Conservation (phyloP, 2,329 filamentous ascomycete species). For the Phyllosticta citrichinensis region DNA sequence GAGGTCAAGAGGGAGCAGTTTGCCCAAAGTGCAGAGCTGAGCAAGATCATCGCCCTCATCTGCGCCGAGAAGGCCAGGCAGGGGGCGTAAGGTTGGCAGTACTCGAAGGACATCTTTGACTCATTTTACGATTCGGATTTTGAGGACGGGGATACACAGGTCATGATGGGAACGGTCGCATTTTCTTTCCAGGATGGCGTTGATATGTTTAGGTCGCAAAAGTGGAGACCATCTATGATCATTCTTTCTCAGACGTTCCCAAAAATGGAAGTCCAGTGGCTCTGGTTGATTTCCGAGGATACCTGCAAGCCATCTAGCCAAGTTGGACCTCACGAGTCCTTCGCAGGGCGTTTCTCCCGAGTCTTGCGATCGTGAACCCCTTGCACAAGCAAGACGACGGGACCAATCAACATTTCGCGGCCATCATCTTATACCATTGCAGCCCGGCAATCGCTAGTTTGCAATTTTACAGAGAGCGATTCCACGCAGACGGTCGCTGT, state of each 20-base stretch:
- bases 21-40: constrained; percentile 39
- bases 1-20: constrained; percentile 41
- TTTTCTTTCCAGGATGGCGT: neutral
- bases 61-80: constrained; percentile 44
- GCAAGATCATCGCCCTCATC: constrained; percentile 40
- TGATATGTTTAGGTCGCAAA: neutral
- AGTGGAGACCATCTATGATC: neutral
- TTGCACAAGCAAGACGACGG: no score
- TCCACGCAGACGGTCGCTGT: neutral
- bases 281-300: neutral
- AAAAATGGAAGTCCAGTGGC: neutral
- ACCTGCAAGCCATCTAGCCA: neutral
- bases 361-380: no score
- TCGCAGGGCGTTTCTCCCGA: no score
- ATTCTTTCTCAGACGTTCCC: neutral
- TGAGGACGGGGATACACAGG: neutral
- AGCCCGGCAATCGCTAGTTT: no score
- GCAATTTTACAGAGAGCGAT: neutral
- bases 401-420: no score
- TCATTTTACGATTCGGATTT: neutral
- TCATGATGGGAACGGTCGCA: neutral
- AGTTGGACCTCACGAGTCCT: no score
- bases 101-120: neutral
- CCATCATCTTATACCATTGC: no score
- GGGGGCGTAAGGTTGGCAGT: constrained; percentile 20